These are phyloP conservation scores for Terfezia boudieri DNA, from an alignment of 495 filamentous ascomycete genomes.

Conservation along the genomic window DNA sequence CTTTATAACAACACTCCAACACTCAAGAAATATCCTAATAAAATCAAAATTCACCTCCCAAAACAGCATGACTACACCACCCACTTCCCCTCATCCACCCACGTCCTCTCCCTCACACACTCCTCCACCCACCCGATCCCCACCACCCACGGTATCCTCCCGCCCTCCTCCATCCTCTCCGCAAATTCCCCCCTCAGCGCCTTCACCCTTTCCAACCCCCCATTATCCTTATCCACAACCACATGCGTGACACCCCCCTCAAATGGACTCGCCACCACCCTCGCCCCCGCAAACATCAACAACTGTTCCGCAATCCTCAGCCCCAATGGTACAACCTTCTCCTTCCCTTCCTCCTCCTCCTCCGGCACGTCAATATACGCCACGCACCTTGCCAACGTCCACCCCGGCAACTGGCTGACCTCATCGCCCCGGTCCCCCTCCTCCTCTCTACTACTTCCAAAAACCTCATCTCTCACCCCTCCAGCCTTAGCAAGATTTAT, in stretches of 20 bases:
- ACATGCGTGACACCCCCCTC: conserved; percentile 41
- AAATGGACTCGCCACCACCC: conserved; percentile 24
- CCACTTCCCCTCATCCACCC: conserved; percentile 59
- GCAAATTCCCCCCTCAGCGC: conserved; percentile 26
- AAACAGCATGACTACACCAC: background rate
- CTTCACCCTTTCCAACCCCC: conserved; percentile 20
- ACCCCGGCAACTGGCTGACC: conserved; percentile 33
- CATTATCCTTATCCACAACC: conserved; percentile 25
- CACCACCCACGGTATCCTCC: conserved; percentile 47
- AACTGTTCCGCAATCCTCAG: conserved; percentile 23
- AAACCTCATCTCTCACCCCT: background rate
- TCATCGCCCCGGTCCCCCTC: conserved; percentile 31
- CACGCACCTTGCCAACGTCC: background rate
- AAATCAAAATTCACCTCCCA: too few relatives aligned
- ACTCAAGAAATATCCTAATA: too few relatives aligned
- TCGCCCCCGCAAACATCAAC: conserved; percentile 42
- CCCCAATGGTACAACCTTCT: conserved; percentile 8
- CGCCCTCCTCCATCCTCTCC: conserved; percentile 16
- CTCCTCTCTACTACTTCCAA: conserved; percentile 19
- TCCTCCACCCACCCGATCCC: conserved; percentile 49
- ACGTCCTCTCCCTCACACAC: conserved; percentile 55
- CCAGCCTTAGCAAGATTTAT: conserved; percentile 3
- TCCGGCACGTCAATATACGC: background rate
- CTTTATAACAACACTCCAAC: too few relatives aligned
- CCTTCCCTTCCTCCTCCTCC: conserved; percentile 7